Conservation (phyloP, 306 rosid species). For the Castanopsis chinensis region DNA sequence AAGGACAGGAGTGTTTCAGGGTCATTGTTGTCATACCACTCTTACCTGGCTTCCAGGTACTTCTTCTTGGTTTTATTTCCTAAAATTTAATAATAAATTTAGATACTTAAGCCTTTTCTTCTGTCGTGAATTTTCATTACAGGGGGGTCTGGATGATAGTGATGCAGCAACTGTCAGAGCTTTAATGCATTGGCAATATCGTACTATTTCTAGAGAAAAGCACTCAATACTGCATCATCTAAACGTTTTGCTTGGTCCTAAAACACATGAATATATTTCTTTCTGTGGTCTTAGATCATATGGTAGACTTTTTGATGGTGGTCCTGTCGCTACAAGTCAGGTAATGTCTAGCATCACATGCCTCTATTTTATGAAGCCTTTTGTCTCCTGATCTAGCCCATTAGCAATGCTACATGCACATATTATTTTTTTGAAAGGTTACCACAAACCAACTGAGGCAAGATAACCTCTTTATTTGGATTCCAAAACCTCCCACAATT, state of each 20-base stretch:
- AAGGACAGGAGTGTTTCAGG: constrained; percentile 74
- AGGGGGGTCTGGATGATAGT: constrained; percentile 96
- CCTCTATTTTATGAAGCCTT: neutral
- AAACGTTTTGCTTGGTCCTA: constrained; percentile 64
- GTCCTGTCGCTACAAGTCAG: constrained; percentile 95
- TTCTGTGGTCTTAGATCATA: constrained; percentile 87
- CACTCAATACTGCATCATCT: constrained; percentile 79
- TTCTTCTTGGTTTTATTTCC: constrained; percentile 25
- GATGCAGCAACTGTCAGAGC: constrained; percentile 99
- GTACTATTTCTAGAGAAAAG: constrained; percentile 89
- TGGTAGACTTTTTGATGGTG: constrained; percentile 76
- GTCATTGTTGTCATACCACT: constrained; percentile 92
- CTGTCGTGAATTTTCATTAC: constrained; percentile 27
- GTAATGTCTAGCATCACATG: constrained; percentile 34
- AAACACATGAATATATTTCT: constrained; percentile 78
- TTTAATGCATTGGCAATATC: constrained; percentile 96
- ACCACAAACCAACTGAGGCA: no score
- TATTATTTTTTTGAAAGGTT: no score
- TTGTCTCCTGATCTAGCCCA: neutral
- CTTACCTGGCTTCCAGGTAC: constrained; percentile 95
- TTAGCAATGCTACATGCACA: neutral
- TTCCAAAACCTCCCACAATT: neutral
- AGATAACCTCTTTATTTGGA: neutral
- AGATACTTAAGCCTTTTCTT: neutral
- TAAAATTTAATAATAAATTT: constrained; percentile 1